Percentiles rank a stretch among this genome's conserved stretches.
phyloP scores from a whole-genome alignment of 2,329 filamentous ascomycete species.

The Bisporella sp. region DNA sequence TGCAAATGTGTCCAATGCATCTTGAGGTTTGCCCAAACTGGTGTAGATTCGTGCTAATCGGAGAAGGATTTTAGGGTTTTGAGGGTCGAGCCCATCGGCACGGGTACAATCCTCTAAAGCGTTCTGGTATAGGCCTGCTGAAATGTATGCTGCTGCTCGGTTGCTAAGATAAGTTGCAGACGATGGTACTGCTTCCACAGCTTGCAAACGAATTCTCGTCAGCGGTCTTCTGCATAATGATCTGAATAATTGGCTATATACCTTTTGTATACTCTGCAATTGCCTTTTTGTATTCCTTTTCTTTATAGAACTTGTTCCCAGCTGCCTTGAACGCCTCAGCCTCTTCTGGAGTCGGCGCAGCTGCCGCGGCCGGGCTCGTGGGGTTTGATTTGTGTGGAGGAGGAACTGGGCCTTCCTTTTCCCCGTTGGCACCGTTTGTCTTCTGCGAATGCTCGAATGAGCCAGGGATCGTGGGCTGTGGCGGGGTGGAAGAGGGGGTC shows the following conservation, averaged over 20 bases:
- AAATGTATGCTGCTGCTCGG: conserved; percentile 90
- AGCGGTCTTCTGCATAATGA: background rate
- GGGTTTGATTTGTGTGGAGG: conserved; percentile 65
- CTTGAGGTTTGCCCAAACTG: conserved; percentile 75
- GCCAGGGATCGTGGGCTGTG: conserved; percentile 32
- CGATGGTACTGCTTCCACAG: conserved; percentile 78
- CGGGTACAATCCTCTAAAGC: conserved; percentile 82
- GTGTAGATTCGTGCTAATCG: conserved; percentile 88
- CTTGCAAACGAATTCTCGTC: conserved; percentile 39
- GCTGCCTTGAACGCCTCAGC: conserved; percentile 87
- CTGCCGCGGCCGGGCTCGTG: conserved; percentile 46
- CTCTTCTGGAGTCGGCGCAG: conserved; percentile 48
- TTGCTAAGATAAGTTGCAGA: conserved; percentile 91
- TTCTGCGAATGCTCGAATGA: conserved; percentile 35
- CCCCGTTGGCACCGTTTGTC: conserved; percentile 32
- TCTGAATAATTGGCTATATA: conserved; percentile 32
- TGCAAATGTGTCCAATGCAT: conserved; percentile 76
- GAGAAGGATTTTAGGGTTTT: conserved; percentile 81
- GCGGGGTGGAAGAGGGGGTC: conserved; percentile 45
- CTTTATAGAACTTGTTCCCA: conserved; percentile 96
- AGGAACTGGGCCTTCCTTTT: conserved; percentile 49
- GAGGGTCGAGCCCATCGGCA: conserved; percentile 75
- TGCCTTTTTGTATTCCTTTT: conserved; percentile 79
- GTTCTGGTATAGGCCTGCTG: conserved; percentile 67
- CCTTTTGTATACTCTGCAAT: conserved; percentile 95